These are phyloP conservation scores for Phytophthora gonapodyides DNA, from an alignment of 352 stramenopile species.

Conservation along the genomic window DNA sequence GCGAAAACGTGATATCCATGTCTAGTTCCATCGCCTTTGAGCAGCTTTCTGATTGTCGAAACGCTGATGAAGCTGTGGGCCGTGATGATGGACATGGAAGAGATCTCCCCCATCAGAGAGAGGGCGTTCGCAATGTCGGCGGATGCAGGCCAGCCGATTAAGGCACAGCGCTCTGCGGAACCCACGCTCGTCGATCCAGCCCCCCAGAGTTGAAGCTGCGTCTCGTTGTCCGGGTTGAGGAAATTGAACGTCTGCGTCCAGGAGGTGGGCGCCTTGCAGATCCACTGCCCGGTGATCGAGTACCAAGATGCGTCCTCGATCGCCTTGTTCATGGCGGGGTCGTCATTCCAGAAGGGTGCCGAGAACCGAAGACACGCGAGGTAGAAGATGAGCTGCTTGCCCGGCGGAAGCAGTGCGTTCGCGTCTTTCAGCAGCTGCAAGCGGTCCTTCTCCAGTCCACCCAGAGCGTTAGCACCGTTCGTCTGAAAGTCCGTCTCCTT, in stretches of 20 bases:
- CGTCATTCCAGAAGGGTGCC: not conserved
- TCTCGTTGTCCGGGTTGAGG: conserved; percentile 14
- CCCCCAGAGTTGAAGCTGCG: not conserved
- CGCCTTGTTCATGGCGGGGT: not conserved
- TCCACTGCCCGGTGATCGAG: not conserved
- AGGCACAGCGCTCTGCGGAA: conserved; percentile 5
- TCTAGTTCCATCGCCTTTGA: not conserved
- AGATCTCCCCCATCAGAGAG: conserved; percentile 10
- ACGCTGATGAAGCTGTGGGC: conserved; percentile 1
- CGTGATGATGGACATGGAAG: conserved; percentile 2
- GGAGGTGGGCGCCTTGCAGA: not conserved
- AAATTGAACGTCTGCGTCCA: conserved; percentile 7
- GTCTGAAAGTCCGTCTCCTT: not conserved
- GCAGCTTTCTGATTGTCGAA: conserved; percentile 2
- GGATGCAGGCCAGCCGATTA: conserved; percentile 12
- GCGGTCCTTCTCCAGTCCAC: conserved; percentile 4
- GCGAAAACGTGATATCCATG: not conserved
- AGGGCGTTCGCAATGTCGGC: conserved; percentile 10
- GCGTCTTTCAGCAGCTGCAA: conserved; percentile 11
- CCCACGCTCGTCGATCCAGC: not conserved
- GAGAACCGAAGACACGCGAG: not conserved
- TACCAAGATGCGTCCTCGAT: not conserved
- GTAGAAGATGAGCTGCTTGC: conserved; percentile 9
- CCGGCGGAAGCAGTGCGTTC: conserved; percentile 5
- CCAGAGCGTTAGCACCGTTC: not conserved